Base-by-base conservation (phyloP, 306 rosid species). In the Castanopsis chinensis region DNA sequence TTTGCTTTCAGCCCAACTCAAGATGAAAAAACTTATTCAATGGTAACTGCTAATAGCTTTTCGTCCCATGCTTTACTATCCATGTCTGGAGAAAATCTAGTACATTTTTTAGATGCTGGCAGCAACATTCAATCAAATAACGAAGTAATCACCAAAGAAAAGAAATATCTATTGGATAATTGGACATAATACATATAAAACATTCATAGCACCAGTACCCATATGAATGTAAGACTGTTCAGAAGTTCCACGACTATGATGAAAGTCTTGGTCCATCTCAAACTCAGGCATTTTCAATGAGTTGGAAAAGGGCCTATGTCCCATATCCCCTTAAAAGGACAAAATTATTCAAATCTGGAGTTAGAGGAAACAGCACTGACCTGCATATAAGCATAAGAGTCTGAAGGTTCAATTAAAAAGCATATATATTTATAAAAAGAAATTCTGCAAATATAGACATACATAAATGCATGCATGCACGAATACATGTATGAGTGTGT, bases 221-320 rank as follows among this genome's bases (percentile, higher is more conserved):
- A 74, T 58, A 58, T 20, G 57, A 58, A 33, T 37, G 49, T 56
- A 45, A 74, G 78, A 57, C 23, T 14, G 69, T 20, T 74, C 78
- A 74, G 69, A 35, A 74, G 78, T 35, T 35, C 69, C 69, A n/a
- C 13, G 69, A 74, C 69, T 37, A 35, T n/a, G 69, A 45, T 37
- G 59, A 35, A 1, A 54, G 6, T 74, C 55, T 35, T 20, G 78
- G 55, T 74, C 51, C 9, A 37, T 57, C 69, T 74, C 78, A 19
- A 45, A 23, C 53, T 74, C 78, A 19, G 64, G 15, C 53, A 74
- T 4, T 74, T 57, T 56, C 69, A 37, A 33, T 11, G 78, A 57
- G 25, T 63, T 32, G 57, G 63, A 57, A 10, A 74, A 35, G 54
- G 37, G 69, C 55, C 78, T 56, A 53, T 56, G 69, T 72, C 65